Evolutionary conservation across 495 filamentous ascomycete genomes (phyloP).

Genomic region (Aspergillus sparsus): DNA sequence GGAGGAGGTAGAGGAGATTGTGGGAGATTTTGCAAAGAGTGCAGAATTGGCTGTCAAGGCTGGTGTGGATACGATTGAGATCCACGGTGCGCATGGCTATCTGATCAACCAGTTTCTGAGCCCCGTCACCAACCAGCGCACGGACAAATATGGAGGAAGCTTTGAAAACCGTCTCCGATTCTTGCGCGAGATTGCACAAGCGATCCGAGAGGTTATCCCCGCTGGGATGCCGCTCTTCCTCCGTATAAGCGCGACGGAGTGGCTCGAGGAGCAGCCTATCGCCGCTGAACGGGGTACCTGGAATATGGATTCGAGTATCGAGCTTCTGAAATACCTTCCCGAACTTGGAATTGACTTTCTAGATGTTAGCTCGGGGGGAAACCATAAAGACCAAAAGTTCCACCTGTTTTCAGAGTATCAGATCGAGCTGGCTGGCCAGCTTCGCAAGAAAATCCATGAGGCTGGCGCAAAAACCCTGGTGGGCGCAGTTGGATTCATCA

Average conservation of each 20-base stretch:
- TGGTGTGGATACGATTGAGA: conserved; percentile 65
- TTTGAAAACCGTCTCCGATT: conserved; percentile 59
- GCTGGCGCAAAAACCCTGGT: conserved; percentile 59
- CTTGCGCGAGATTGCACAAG: conserved; percentile 53
- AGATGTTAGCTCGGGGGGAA: conserved; percentile 72
- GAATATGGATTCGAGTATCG: conserved; percentile 62
- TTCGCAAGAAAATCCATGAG: conserved; percentile 57
- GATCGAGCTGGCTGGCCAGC: conserved; percentile 58
- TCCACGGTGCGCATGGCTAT: conserved; percentile 68
- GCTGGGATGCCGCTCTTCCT: conserved; percentile 63
- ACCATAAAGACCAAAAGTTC: conserved; percentile 61
- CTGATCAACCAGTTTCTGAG: conserved; percentile 69
- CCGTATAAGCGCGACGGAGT: conserved; percentile 71
- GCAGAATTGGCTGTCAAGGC: conserved; percentile 62
- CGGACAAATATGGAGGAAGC: conserved; percentile 62
- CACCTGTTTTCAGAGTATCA: conserved; percentile 59
- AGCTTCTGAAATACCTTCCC: conserved; percentile 64
- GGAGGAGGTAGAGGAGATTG: conserved; percentile 62
- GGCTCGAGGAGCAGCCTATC: conserved; percentile 59
- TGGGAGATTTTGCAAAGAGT: conserved; percentile 60
- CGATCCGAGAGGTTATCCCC: conserved; percentile 60
- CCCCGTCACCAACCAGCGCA: conserved; percentile 58
- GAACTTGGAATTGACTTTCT: conserved; percentile 70
- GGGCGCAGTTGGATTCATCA: conserved; percentile 75
- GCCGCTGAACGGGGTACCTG: conserved; percentile 56